Evolutionary conservation across 2,329 filamentous ascomycete genomes (phyloP), one percentile per base, ranked within the genome.

Genomic region (Aspergillus thermomutatus): DNA sequence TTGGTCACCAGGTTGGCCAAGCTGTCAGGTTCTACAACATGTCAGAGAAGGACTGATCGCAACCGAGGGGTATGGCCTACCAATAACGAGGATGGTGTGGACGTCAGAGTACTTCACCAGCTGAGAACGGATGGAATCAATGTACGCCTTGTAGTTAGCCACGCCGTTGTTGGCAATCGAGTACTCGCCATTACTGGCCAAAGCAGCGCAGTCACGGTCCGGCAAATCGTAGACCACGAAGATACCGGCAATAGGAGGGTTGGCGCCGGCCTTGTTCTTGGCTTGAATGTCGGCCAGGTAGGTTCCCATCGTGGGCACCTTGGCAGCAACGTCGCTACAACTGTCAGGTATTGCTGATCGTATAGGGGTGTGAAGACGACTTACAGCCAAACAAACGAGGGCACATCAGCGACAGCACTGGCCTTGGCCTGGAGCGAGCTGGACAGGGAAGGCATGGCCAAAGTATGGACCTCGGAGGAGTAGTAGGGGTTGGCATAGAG

Each of bases 171-270:
- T 71, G 57, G 80, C 82, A 56, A 86, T 82, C 21, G 77, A 73
- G 48, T 84, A 80, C 70, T 87, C 84, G 58, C 85, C 84, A 66
- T 87, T 87, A 60, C 84, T 87, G 14, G 84, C 84, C 63, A 83
- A 75, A 50, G 85, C 85, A 14, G 84, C 80, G 66, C 85, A 87
- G 67, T 87, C 85, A 68, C 84, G 82, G 63, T 86, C 83, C 47
- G 85, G 85, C 11, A 87, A 73, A 67, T 87, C 81, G 70, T 87
- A 87, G 53, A 87, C 82, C 54, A 87, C 84, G 53, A 87, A 81
- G 1, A 76, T 77, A 19, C 77, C 79, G 19, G 79, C 76, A 55
- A 79, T 66, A 3, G 76, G 75, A 34, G 77, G 75, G 52, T 69
- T 78, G 7, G 78, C 78, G n/a, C 80, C 80, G 26, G 75, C 78